phyloP scores from a whole-genome alignment of 2,329 filamentous ascomycete genomes.

The Teratosphaeria viscida region DNA sequence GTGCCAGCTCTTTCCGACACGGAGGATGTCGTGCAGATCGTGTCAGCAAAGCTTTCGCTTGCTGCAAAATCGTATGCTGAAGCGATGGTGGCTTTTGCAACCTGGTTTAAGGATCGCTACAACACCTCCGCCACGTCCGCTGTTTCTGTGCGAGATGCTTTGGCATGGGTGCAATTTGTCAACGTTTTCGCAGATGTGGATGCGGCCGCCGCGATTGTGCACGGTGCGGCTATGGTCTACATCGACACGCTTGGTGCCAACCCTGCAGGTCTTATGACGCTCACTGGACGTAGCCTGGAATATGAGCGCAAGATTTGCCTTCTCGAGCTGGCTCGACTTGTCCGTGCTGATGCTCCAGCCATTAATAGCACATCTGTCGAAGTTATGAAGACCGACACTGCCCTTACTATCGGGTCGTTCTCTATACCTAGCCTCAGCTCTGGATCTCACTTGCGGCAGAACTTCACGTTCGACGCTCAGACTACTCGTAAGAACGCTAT shows the following conservation, averaged over 20 bases:
- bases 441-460: constrained; percentile 25
- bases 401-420: constrained; percentile 65
- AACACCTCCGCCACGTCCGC: constrained; percentile 64
- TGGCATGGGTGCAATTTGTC: constrained; percentile 89
- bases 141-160: constrained; percentile 83
- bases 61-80: constrained; percentile 49
- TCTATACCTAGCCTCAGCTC: constrained; percentile 38
- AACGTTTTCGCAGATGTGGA: constrained; percentile 39
- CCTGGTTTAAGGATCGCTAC: constrained; percentile 80
- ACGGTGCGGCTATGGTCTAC: constrained; percentile 91
- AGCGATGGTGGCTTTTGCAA: constrained; percentile 73
- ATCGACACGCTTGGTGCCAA: constrained; percentile 93
- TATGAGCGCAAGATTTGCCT: constrained; percentile 65
- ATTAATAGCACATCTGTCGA: constrained; percentile 56
- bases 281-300: constrained; percentile 57
- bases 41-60: constrained; percentile 59
- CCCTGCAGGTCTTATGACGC: constrained; percentile 73
- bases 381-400: constrained; percentile 44
- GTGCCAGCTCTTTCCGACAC: constrained; percentile 77
- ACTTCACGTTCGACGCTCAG: constrained; percentile 73
- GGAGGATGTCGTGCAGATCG: constrained; percentile 80
- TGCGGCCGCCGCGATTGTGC: constrained; percentile 43
- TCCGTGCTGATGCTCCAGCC: constrained; percentile 50
- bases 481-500: constrained; percentile 86
- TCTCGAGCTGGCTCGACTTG: constrained; percentile 56